These are phyloP conservation scores for Pythium monospermum DNA, from an alignment of 352 stramenopile genomes.

Conservation along the genomic window DNA sequence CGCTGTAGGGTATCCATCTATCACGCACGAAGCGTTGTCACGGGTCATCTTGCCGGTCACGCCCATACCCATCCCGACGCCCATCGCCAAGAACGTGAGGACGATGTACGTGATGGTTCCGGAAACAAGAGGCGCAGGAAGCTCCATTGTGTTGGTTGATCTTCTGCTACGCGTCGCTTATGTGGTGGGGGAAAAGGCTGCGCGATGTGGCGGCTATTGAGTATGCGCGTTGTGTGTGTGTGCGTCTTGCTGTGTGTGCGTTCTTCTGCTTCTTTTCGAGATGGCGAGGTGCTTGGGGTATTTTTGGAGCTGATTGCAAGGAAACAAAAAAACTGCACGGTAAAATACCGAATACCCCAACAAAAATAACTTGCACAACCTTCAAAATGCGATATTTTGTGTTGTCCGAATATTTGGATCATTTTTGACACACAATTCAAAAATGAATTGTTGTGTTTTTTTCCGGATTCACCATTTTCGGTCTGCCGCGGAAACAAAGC, in stretches of 20 bases:
- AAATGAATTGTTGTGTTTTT: constrained; percentile 18
- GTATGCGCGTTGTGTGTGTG: too few species aligned
- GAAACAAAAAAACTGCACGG: not conserved
- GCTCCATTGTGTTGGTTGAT: constrained; percentile 43
- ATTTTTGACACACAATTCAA: constrained; percentile 20
- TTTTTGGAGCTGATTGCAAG: too few species aligned
- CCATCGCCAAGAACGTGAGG: constrained; percentile 77
- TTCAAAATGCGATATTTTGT: too few species aligned
- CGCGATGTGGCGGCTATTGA: not conserved
- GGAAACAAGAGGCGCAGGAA: constrained; percentile 71
- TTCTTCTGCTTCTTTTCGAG: too few species aligned
- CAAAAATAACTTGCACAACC: not conserved
- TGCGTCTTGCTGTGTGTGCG: too few species aligned
- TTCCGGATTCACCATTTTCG: not conserved
- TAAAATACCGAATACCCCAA: too few species aligned
- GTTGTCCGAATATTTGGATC: not conserved
- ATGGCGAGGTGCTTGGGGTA: too few species aligned
- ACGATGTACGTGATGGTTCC: constrained; percentile 86
- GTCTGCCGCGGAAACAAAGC: constrained; percentile 14
- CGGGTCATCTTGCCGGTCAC: constrained; percentile 79
- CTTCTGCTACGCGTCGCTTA: not conserved
- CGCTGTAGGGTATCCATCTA: not conserved
- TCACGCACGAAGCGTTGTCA: constrained; percentile 81
- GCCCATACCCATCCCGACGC: constrained; percentile 68
- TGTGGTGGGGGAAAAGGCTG: not conserved